Conservation (phyloP, 2,329 filamentous ascomycete species). For the Didymella pomorum region DNA sequence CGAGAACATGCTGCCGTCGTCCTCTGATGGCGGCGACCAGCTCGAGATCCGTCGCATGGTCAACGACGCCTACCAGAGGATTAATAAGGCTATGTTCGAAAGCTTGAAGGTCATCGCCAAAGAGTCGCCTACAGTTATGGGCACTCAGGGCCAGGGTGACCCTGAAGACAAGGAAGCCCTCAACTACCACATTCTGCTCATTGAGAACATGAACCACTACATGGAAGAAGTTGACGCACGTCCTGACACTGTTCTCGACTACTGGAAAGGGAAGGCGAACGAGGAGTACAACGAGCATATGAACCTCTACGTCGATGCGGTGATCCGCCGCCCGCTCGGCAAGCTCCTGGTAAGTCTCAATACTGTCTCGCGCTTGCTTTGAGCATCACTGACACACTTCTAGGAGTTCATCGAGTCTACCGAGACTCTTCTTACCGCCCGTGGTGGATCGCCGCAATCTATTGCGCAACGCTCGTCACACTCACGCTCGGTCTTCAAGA, state of each 20-base stretch:
- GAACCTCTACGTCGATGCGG: constrained; percentile 83
- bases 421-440: constrained; percentile 72
- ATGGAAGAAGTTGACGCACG: constrained; percentile 85
- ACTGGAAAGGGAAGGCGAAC: constrained; percentile 81
- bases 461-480: constrained; percentile 85
- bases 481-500: constrained; percentile 83
- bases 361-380: neutral
- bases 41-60: constrained; percentile 77
- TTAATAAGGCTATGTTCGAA: constrained; percentile 97
- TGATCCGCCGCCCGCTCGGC: constrained; percentile 87
- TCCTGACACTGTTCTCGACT: constrained; percentile 76
- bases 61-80: constrained; percentile 85
- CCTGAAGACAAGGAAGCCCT: constrained; percentile 94
- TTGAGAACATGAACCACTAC: constrained; percentile 99
- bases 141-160: constrained; percentile 64
- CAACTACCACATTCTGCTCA: constrained; percentile 95
- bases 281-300: constrained; percentile 87
- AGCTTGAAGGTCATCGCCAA: constrained; percentile 93
- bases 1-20: constrained; percentile 76
- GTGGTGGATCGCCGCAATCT: constrained; percentile 56
- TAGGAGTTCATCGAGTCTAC: constrained; percentile 88
- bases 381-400: constrained; percentile 18
- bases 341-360: constrained; percentile 70
- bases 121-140: constrained; percentile 63
- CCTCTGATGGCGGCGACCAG: constrained; percentile 61